Evolutionary conservation across 305 asterid species (phyloP).

Genomic region (Coffea humblotiana): DNA sequence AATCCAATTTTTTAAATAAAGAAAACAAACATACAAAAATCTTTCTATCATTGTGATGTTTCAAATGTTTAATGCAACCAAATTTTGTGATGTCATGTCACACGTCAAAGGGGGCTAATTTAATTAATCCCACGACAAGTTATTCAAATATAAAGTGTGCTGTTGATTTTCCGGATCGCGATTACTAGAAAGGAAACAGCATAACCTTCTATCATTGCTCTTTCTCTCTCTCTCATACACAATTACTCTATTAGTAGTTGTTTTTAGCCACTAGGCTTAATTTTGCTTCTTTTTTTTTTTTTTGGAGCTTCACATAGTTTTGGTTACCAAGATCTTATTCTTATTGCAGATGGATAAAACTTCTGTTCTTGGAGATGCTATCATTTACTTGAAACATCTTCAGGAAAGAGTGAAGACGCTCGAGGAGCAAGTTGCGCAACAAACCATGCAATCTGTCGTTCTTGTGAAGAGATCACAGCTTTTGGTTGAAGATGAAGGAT

Average conservation of each 20-base stretch:
- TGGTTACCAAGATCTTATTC: not conserved
- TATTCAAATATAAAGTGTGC: not conserved
- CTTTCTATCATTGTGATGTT: not conserved
- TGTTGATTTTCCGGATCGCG: too few relatives aligned
- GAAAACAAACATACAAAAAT: not conserved
- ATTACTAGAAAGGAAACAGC: not conserved
- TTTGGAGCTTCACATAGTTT: not conserved
- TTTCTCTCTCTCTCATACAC: not conserved
- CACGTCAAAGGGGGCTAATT: not conserved
- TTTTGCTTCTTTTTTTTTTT: too few relatives aligned
- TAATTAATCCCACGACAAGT: not conserved
- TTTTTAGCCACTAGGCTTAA: not conserved
- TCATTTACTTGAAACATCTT: slow-evolving; percentile 47
- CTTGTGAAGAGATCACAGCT: slow-evolving; percentile 40
- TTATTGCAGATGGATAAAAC: slow-evolving; percentile 41
- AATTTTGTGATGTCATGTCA: not conserved
- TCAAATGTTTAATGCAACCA: not conserved
- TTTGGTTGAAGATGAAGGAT: slow-evolving; percentile 33
- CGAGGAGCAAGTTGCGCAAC: slow-evolving; percentile 39
- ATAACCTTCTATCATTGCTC: not conserved
- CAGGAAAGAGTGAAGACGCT: slow-evolving; percentile 41
- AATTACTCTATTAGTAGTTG: not conserved
- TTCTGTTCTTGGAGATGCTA: slow-evolving; percentile 54
- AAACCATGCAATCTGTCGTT: slow-evolving; percentile 34
- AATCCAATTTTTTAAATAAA: not conserved